These are phyloP conservation scores for Ceratorhiza oryzae-sativae DNA, from an alignment of 1,284 basidiomycete genomes.

Conservation along the genomic window DNA sequence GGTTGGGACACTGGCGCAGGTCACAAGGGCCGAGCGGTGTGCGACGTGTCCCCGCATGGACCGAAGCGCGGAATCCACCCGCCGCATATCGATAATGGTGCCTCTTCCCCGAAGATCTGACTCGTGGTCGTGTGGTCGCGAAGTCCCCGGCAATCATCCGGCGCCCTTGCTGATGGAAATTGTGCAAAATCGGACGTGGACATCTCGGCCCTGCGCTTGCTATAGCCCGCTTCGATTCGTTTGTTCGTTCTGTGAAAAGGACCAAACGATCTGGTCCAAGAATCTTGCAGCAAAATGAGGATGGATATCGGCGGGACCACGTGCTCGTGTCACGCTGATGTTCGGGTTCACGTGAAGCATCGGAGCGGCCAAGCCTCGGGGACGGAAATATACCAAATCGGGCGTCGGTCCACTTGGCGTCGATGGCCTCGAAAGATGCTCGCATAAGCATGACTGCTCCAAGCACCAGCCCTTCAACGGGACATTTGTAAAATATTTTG, in stretches of 20 bases:
- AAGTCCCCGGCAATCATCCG: slow-evolving; percentile 37
- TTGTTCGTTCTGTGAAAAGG: background rate
- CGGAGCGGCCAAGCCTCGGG: background rate
- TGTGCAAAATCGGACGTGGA: background rate
- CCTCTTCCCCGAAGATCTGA: background rate
- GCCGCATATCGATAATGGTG: background rate
- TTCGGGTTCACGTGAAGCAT: background rate
- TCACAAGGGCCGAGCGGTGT: background rate
- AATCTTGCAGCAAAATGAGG: too few species aligned
- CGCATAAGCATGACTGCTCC: too few species aligned
- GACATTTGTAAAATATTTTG: too few species aligned
- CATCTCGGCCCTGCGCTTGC: background rate
- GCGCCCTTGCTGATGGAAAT: background rate
- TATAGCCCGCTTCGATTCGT: background rate
- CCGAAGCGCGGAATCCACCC: slow-evolving; percentile 15
- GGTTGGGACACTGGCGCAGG: background rate
- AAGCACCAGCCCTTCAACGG: too few species aligned
- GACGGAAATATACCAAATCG: background rate
- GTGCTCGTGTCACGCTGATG: background rate
- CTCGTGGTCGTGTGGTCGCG: slow-evolving; percentile 4
- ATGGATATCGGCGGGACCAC: background rate
- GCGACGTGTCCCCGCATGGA: slow-evolving; percentile 35
- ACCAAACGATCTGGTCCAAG: too few species aligned
- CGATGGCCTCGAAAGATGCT: too few species aligned
- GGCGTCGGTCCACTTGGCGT: background rate